These are phyloP conservation scores for Cryoendolithus antarcticus DNA, from an alignment of 2,329 filamentous ascomycete genomes.

Conservation along the genomic window DNA sequence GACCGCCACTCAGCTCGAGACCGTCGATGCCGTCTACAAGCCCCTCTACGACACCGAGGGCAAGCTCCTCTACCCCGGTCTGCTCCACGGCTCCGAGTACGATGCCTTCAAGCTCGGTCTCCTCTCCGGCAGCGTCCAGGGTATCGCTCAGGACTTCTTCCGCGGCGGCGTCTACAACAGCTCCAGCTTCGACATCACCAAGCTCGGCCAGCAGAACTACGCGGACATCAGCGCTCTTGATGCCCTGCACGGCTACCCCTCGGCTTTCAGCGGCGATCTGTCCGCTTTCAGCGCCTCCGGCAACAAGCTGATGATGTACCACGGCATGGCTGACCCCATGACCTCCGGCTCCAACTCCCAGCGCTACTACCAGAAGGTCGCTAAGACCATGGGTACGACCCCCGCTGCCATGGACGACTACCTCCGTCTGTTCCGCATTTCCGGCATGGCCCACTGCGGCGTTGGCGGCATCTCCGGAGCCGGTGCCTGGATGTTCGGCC, in stretches of 20 bases:
- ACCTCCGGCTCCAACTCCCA: conserved; percentile 35
- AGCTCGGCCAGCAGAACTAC: conserved; percentile 29
- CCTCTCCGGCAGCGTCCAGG: conserved; percentile 31
- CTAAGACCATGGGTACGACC: conserved; percentile 24
- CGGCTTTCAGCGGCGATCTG: conserved; percentile 26
- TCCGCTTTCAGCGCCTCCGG: conserved; percentile 27
- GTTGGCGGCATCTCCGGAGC: conserved; percentile 27
- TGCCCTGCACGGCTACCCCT: conserved; percentile 29
- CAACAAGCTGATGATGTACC: conserved; percentile 33
- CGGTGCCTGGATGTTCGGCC: conserved; percentile 31
- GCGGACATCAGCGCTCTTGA: conserved; percentile 25
- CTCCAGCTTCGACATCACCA: conserved; percentile 29
- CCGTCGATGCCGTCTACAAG: conserved; percentile 31
- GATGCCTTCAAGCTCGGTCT: conserved; percentile 25
- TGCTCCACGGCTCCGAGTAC: conserved; percentile 37
- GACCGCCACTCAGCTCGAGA: conserved; percentile 30
- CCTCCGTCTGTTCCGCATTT: conserved; percentile 39
- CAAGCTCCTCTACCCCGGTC: conserved; percentile 36
- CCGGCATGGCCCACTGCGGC: conserved; percentile 42
- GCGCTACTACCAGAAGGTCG: conserved; percentile 38
- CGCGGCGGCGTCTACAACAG: conserved; percentile 37
- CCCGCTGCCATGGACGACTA: conserved; percentile 28
- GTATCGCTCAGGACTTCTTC: conserved; percentile 37
- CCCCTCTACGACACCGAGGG: conserved; percentile 33
- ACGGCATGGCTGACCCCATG: conserved; percentile 31